Evolutionary conservation across 768 basidiomycete genomes (phyloP), one percentile per base, ranked within the genome.

Genomic region (Xerocomellus chrysenteron): DNA sequence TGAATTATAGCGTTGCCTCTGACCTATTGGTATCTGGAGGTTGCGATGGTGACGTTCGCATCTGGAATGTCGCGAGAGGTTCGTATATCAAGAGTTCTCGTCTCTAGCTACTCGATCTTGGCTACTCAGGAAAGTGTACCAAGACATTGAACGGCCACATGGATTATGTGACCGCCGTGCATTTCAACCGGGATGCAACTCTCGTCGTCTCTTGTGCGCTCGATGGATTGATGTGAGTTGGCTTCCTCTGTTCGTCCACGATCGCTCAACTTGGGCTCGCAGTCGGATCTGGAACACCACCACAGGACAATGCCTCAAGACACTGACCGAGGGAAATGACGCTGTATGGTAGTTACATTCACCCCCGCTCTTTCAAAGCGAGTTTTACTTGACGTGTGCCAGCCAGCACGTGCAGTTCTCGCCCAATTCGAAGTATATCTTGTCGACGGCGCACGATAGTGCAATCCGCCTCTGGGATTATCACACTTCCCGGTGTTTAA

Each of bases 261-360:
- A 28, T 59, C 32, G 48, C 55, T 47, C 52, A 30, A 12, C 17
- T 21, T n/a, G 3, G 4, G 16, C 43, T 40, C 21, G 7, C 65
- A 98, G 96, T 65, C 95, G 96, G 30, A 89, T 99, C 70, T 99
- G 96, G 96, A 92, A 94, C 61, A 88, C 91, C 0, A 82, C 84
- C 19, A 87, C 90, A 19, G 95, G 94, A 0, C 94, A 98, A 66
- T 99, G 96, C 72, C 81, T 99, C 30, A 98, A 97, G 73, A 98
- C 96, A 0, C 81, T 99, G 26, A 90, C 92, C 11, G 94, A 97
- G 73, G 92, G 91, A 17, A 86, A 89, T 49, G 85, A 90, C 44
- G 90, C 94, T 2, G 81, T 93, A 60, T 94, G 85, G 89, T 92
- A 62, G 66, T 16, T 43, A 41, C 11, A 10, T 52, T 48, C 35